Evolutionary conservation across 2,329 filamentous ascomycete species (phyloP), one percentile per base, ranked within the genome.

Genomic region (Emmonsiellopsis sp.): DNA sequence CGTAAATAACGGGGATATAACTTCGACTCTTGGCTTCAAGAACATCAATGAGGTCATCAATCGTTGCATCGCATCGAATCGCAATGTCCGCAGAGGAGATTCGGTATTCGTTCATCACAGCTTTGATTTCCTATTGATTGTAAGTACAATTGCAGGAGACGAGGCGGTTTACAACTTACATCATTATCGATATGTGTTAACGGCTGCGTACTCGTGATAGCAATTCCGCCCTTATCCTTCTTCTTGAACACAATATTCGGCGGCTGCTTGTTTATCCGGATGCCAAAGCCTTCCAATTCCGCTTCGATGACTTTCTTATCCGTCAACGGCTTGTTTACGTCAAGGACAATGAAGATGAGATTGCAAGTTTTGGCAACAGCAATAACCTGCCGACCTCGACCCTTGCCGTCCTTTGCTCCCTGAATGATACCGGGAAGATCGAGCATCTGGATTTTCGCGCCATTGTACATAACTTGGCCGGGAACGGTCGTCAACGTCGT

Each of bases 241-340:
- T 98, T 98, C 75, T 86, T 94, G 78, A 96, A 95, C n/a, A 93
- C 88, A 65, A 98, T 98, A 70, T 98, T 98, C 42, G 93, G 93
- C 31, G 93, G 93, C 63, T 84, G 76, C 77, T 97, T 98, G 78
- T 98, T 98, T 77, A 97, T 92, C 53, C 93, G 83, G 67, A 98
- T 96, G 36, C 93, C 93, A 64, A 98, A 98, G 6, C 93, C 93
- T 70, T 98, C 93, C 68, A 98, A 74, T 75, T 98, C 93, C 50
- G 83, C 80, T 74, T 98, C 93, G 65, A 98, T 98, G 58, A 98
- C 80, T 56, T 88, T 83, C 78, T 98, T 98, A 74, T 98, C 93
- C 13, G 92, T 95, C 62, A 98, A 77, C 27, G 93, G 93, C 74
- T 98, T 98, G 75, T 97, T 97, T 65, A 98, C 93, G 67, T 98